Conservation (phyloP, 805 yeast genomes). For the Candida ascalaphidarum region DNA sequence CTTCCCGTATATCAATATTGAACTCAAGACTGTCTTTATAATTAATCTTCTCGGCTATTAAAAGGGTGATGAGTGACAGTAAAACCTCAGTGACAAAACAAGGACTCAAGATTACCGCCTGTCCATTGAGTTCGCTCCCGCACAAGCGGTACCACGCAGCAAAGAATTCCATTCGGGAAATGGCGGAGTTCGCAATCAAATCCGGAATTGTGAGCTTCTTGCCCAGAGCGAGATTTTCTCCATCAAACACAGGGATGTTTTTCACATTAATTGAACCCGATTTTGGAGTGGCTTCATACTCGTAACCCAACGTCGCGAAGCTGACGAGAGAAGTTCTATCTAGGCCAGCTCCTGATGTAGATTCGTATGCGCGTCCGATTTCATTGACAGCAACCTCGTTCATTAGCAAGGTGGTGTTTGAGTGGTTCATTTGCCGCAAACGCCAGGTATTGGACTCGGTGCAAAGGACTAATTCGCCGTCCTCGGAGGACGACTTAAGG, state of each 20-base stretch:
- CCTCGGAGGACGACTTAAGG: slow-evolving; percentile 24
- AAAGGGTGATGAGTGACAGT: slow-evolving; percentile 14
- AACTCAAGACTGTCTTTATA: slow-evolving; percentile 5
- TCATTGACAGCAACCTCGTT: slow-evolving; percentile 6
- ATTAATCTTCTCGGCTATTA: slow-evolving; percentile 16
- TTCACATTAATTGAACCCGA: slow-evolving; percentile 22
- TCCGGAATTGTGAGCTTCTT: slow-evolving; percentile 21
- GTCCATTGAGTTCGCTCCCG: slow-evolving; percentile 48
- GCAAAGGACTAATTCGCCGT: slow-evolving; percentile 50
- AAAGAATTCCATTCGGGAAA: slow-evolving; percentile 48
- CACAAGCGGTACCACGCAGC: slow-evolving; percentile 41
- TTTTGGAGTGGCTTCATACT: slow-evolving; percentile 23
- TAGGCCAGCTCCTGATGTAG: not conserved
- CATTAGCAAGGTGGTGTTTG: slow-evolving; percentile 67
- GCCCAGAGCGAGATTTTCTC: slow-evolving; percentile 1
- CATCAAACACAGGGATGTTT: slow-evolving; percentile 15
- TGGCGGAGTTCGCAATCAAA: slow-evolving; percentile 37
- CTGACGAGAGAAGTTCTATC: slow-evolving; percentile 16
- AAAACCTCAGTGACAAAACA: slow-evolving; percentile 17
- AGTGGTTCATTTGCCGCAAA: slow-evolving; percentile 74
- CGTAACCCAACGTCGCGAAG: slow-evolving; percentile 18
- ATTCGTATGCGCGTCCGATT: not conserved
- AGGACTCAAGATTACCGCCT: slow-evolving; percentile 22
- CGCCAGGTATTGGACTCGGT: slow-evolving; percentile 51
- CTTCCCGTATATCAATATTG: too few species aligned